Conservation (phyloP, 2,329 filamentous ascomycete species). For the Aspergillus hiratsukae region DNA sequence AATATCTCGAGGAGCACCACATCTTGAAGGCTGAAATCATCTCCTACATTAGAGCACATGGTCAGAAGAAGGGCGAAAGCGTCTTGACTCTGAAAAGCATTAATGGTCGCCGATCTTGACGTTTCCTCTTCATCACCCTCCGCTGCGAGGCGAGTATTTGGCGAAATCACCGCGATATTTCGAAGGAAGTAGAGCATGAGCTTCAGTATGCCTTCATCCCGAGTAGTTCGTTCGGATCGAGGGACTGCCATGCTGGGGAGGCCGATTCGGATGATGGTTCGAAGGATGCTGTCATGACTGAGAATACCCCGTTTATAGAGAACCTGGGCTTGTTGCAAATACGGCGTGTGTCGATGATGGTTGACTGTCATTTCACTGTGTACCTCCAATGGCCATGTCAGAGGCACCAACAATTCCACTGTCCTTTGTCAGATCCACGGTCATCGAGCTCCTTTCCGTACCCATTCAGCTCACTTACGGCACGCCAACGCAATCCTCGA, state of each 20-base stretch:
- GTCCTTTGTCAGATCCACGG: conserved; percentile 18
- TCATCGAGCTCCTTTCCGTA: background rate
- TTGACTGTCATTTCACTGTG: conserved; percentile 81
- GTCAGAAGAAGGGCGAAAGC: conserved; percentile 82
- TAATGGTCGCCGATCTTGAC: conserved; percentile 80
- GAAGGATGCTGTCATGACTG: conserved; percentile 73
- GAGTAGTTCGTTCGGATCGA: conserved; percentile 66
- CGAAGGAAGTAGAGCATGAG: conserved; percentile 83
- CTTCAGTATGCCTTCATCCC: conserved; percentile 90
- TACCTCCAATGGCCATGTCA: conserved; percentile 92
- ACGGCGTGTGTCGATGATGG: conserved; percentile 85
- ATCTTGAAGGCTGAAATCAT: conserved; percentile 88
- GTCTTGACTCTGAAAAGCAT: conserved; percentile 85
- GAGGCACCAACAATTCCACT: conserved; percentile 82
- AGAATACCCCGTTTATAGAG: conserved; percentile 86
- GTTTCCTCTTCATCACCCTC: conserved; percentile 89
- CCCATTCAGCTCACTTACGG: conserved; percentile 38
- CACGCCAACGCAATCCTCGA: conserved; percentile 77
- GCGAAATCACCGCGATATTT: conserved; percentile 80
- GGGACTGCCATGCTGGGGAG: conserved; percentile 80
- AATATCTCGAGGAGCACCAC: conserved; percentile 85
- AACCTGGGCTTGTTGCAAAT: conserved; percentile 80
- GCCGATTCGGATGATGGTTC: conserved; percentile 73
- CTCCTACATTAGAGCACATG: conserved; percentile 84
- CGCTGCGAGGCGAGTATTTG: conserved; percentile 65